Evolutionary conservation across 345 rosid genomes (phyloP), one percentile per base, ranked within the genome.

Genomic region (Xanthoceras sorbifolium): DNA sequence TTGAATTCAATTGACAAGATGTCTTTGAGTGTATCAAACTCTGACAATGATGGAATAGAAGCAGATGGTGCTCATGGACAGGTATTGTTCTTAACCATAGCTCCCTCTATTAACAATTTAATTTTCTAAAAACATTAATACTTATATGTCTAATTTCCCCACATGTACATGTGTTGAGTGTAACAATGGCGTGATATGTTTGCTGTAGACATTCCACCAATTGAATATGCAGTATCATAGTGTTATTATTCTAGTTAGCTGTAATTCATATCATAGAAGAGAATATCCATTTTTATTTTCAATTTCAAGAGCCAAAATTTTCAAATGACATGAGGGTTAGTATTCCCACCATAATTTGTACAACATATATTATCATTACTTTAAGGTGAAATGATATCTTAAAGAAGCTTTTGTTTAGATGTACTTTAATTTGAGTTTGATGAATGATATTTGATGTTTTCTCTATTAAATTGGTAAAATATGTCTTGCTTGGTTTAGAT

Each of bases 11-110:
- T 67, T 44, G 82, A 65, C 48, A 83, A 50, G 75, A 78, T 69
- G 54, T 78, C 79, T 55, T 76, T 72, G 12, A 81, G 73, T 66
- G 76, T 72, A 59, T 78, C 87, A 36, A 76, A 80, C 79, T 84
- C 83, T 66, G 85, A 74, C 67, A 78, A 71, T 65, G 88, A 84
- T 77, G 73, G 71, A 71, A 64, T 26, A 64, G 84, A 76, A 61
- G 65, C 86, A 63, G 84, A 82, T 55, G 84, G 80, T 69, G 83
- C 77, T 77, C 66, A 10, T 73, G 86, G 80, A 69, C 88, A 76
- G 92, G 98, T 93, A 84, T 12, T 23, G 31, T 57, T 46, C 72
- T 68, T 71, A 29, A 74, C 31, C 68, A 20, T 12, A 32, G 14
- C 25, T 64, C 29, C 23, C 29, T 72, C 66, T 67, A 67, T 34